Percentiles rank a stretch among this genome's conserved stretches.
Evolutionary conservation across 1,284 basidiomycete genomes (phyloP).

Genomic region (Cutaneotrichosporon sp.): DNA sequence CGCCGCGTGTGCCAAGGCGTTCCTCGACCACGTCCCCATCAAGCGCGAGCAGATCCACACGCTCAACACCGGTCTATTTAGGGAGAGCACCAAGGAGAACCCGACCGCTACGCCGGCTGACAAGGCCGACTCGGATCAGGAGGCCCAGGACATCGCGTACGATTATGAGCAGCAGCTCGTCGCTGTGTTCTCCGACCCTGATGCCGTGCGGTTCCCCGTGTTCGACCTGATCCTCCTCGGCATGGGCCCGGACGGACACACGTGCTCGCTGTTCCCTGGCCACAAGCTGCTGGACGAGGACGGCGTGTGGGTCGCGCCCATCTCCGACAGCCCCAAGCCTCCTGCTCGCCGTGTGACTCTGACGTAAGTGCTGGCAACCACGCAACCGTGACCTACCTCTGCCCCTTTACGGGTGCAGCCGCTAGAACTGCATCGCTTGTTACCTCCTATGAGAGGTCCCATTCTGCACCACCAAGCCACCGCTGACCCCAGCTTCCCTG

Average conservation of each 20-base stretch:
- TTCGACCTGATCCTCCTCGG: slow-evolving; percentile 94
- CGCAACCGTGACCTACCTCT: not conserved
- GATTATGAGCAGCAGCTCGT: slow-evolving; percentile 94
- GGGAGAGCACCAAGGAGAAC: slow-evolving; percentile 52
- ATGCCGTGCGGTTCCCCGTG: slow-evolving; percentile 87
- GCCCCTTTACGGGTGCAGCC: not conserved
- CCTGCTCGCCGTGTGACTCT: slow-evolving; percentile 81
- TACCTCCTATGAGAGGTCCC: not conserved
- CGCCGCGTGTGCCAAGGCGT: slow-evolving; percentile 67
- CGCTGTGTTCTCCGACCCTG: slow-evolving; percentile 80
- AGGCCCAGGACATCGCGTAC: slow-evolving; percentile 82
- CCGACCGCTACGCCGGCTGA: slow-evolving; percentile 53
- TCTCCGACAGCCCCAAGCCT: slow-evolving; percentile 93
- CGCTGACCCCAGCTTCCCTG: slow-evolving; percentile 60
- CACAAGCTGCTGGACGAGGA: slow-evolving; percentile 81
- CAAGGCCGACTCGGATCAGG: slow-evolving; percentile 41
- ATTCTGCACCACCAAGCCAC: not conserved
- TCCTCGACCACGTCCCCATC: slow-evolving; percentile 84
- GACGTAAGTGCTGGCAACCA: slow-evolving; percentile 35
- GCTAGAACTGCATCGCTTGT: not conserved
- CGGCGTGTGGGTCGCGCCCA: slow-evolving; percentile 90
- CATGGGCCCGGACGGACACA: slow-evolving; percentile 94
- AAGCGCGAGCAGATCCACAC: slow-evolving; percentile 71
- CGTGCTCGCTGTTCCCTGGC: slow-evolving; percentile 91
- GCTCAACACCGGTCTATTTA: slow-evolving; percentile 68